A percentile compares a stretch with the other conserved stretches of the same genome.
These are phyloP conservation scores for Kazachstania sp. DNA, from an alignment of 1,139 yeast species.

Conservation along the genomic window DNA sequence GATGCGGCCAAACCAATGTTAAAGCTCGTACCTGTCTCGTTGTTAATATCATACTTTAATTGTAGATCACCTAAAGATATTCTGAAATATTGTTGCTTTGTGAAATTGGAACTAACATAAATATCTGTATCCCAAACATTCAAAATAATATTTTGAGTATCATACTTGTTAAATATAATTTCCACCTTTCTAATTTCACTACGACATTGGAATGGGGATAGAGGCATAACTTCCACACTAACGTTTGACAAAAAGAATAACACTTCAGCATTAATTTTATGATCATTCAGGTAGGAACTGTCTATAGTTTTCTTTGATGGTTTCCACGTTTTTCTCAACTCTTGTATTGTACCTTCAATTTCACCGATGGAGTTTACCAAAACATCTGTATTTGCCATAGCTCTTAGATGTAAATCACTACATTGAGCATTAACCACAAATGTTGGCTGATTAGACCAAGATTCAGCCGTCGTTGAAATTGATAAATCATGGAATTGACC, in stretches of 20 bases:
- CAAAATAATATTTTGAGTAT: constrained; percentile 12
- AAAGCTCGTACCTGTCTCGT: constrained; percentile 5
- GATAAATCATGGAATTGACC: constrained; percentile 16
- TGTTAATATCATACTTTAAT: constrained; percentile 9
- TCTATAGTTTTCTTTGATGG: neutral
- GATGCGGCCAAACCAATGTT: constrained; percentile 18
- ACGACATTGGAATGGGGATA: constrained; percentile 20
- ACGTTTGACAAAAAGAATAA: constrained; percentile 17
- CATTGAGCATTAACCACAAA: constrained; percentile 15
- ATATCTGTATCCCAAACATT: constrained; percentile 21
- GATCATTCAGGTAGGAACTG: constrained; percentile 1
- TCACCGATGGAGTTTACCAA: constrained; percentile 13
- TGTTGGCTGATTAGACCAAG: constrained; percentile 13
- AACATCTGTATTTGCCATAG: constrained; percentile 17
- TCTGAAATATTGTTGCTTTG: constrained; percentile 23
- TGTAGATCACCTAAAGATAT: constrained; percentile 21
- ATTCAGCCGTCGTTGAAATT: constrained; percentile 15
- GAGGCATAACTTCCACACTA: constrained; percentile 22
- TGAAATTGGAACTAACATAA: constrained; percentile 20
- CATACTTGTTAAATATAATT: constrained; percentile 15
- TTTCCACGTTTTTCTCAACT: constrained; percentile 8
- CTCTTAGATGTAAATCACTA: constrained; percentile 16
- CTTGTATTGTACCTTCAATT: constrained; percentile 8
- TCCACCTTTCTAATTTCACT: constrained; percentile 20
- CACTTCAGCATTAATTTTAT: constrained; percentile 9